Conservation (phyloP, 176 grass and related monocot species). For the Triticum dicoccoides region DNA sequence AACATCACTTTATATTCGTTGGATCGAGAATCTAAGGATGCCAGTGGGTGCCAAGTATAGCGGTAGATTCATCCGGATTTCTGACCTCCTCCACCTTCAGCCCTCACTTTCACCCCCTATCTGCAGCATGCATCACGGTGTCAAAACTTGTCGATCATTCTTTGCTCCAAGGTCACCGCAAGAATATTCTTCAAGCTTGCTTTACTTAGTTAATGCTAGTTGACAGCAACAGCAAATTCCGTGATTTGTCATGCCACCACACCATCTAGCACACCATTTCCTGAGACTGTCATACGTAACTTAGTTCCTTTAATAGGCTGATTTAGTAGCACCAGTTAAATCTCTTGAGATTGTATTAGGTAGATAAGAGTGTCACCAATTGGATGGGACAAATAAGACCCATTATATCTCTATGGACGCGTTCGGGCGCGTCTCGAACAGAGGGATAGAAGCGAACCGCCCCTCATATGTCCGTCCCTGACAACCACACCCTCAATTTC, state of each 20-base stretch:
- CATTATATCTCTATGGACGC: too few relatives aligned
- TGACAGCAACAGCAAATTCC: neutral
- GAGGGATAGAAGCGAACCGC: too few relatives aligned
- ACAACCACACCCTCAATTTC: too few relatives aligned
- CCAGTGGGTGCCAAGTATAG: neutral
- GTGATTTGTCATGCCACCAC: conserved; percentile 7
- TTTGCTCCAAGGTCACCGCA: conserved; percentile 2
- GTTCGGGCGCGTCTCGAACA: too few relatives aligned
- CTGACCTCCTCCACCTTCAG: neutral
- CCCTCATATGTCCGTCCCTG: too few relatives aligned
- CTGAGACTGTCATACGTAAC: neutral
- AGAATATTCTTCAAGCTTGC: conserved; percentile 22
- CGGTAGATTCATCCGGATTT: neutral
- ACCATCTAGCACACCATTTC: neutral
- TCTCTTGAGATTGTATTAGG: neutral
- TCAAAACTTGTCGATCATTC: conserved; percentile 13
- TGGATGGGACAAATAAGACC: too few relatives aligned
- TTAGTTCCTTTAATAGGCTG: neutral
- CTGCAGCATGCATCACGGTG: neutral
- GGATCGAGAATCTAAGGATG: neutral
- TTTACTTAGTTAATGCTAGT: neutral
- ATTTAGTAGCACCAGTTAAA: conserved; percentile 1
- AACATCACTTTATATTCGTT: neutral
- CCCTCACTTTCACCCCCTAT: neutral
- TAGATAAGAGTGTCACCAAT: too few relatives aligned